Conservation (phyloP, 2,329 filamentous ascomycete genomes). For the Trichoderma polysporum region DNA sequence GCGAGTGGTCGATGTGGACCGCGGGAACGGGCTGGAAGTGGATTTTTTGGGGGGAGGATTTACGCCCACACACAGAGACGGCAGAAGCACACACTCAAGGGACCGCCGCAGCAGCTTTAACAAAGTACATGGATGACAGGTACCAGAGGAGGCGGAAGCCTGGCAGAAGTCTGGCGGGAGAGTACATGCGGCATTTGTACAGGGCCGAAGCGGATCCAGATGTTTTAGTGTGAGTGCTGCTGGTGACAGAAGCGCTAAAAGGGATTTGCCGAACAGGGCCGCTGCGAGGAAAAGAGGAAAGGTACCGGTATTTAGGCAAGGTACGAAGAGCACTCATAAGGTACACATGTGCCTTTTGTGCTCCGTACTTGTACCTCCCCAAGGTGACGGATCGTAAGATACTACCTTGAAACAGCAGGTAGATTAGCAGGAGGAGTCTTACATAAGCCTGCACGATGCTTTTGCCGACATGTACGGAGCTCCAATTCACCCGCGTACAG, state of each 20-base stretch:
- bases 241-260: slow-evolving; percentile 5
- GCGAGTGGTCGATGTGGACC: slow-evolving; percentile 21
- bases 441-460: background rate
- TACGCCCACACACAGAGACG: slow-evolving; percentile 7
- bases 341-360: too few species aligned
- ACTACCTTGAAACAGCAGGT: background rate
- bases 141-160: too few species aligned
- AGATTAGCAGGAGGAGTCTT: background rate
- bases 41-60: slow-evolving; percentile 10
- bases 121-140: background rate
- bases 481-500: background rate
- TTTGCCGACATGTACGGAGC: background rate
- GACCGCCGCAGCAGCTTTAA: background rate
- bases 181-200: slow-evolving; percentile 5
- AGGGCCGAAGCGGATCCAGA: background rate
- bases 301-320: too few species aligned
- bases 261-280: slow-evolving; percentile 9
- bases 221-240: background rate
- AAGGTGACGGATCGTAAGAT: background rate
- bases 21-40: slow-evolving; percentile 14
- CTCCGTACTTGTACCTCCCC: too few species aligned
- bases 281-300: too few species aligned
- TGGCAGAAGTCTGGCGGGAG: background rate
- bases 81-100: slow-evolving; percentile 15
- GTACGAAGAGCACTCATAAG: too few species aligned